Base-by-base conservation (phyloP, 768 basidiomycete species). In the Butyriboletus loyo region DNA sequence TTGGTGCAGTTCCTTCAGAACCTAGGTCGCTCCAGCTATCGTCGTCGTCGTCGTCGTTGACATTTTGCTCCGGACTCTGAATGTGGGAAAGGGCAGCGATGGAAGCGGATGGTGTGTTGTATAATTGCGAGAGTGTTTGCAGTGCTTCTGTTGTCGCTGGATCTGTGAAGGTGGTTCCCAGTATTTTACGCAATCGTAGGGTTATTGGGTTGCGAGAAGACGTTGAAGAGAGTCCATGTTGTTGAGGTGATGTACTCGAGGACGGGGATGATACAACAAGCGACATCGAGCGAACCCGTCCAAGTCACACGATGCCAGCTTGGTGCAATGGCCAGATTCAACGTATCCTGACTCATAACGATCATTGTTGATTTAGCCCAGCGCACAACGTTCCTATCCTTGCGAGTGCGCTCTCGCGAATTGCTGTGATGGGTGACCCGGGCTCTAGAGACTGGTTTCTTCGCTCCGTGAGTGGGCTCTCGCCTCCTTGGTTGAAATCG, bases 121-220 rank as follows among this genome's bases (percentile, higher is more conserved):
- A 98, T 45, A 92, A 76, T 15, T 86, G 83, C 2, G 92, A 92
- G 34, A 96, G 81, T 0, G 92, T 94, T 41, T 81, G 77, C 13
- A 97, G 74, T 3, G 92, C 93, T 60, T 96, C 89, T 25, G 77
- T 76, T 1, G 90, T 92, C 7, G 85, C 81, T 34, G 82, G 76
- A 60, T 92, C 90, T 25, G 89, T 83, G 53, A 87, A 92, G 44
- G 80, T 87, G 2, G 87, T 87, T 32, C 88, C 85, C 19, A 96
- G 75, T 54, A 95, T 86, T 71, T 97, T 97, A 71, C 92, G 94
- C n/a, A 96, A 74, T 11, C 94, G 79, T 1, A 88, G 72, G n/a
- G 92, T 84, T 36, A 95, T 79, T 2, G 94, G 92, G 61, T 89
- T 89, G 54, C 83, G 78, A 42, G 63, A 7, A 5, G 52, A 24